Evolutionary conservation across 768 basidiomycete species (phyloP), one percentile per base, ranked within the genome.

Genomic region (Neoboletus subvelutipes): DNA sequence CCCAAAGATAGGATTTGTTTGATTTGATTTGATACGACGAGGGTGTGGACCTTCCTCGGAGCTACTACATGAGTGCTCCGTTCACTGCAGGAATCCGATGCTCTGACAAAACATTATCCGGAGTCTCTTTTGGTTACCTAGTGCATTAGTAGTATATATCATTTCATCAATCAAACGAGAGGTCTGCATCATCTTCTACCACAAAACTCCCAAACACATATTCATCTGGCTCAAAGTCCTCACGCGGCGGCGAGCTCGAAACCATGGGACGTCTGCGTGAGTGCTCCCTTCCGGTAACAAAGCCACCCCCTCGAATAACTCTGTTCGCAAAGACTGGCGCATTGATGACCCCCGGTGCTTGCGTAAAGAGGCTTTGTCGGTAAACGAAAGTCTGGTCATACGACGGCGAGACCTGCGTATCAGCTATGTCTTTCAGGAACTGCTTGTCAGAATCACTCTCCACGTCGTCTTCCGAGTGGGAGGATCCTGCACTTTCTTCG

Each of bases 121-220:
- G 37, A 36, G 20, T 34, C 36, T 28, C 1, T 10, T 15, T 36
- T 24, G 12, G 0, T 17, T 48, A 41, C 24, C 26, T 28, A 29
- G 22, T 7, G 18, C 39, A 61, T 56, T 57, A 67, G n/a, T 17
- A n/a, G 31, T 43, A 26, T 46, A 29, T 57, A 52, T 39, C 8
- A 36, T 45, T 34, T 42, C 36, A 37, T 51, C 42, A 52, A 29
- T 72, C 70, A 57, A 80, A 84, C 24, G 78, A 80, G 51, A 88
- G 80, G 33, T 90, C 86, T 22, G 79, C 87, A 41, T 90, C 88
- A 65, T 94, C 91, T 53, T 78, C 82, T 13, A 94, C 90, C 17
- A 94, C 82, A 63, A 94, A 94, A 67, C 87, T 93, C 12, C 84
- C 92, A 43, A 87, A 65, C 42, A 75, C 79, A 67, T 94, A 94